phyloP scores from a whole-genome alignment of 768 basidiomycete species.

The Sporobolomyces pararoseus region DNA sequence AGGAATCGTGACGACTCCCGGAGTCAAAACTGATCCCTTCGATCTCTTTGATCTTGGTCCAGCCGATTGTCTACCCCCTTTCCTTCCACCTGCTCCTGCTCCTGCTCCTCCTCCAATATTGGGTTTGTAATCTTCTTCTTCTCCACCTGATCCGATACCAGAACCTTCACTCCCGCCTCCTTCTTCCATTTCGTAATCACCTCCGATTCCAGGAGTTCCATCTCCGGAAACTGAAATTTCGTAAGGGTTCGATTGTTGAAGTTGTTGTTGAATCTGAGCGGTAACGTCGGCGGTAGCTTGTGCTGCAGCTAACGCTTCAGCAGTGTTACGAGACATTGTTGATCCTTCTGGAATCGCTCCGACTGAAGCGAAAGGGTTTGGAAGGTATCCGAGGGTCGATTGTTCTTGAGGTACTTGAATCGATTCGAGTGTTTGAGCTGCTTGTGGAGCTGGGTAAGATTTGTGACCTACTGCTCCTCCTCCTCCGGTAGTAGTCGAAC shows the following conservation, averaged over 20 bases:
- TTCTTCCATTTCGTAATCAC: slow-evolving; percentile 54
- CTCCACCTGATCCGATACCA: slow-evolving; percentile 14
- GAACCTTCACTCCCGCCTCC: slow-evolving; percentile 4
- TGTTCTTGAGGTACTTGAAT: neutral
- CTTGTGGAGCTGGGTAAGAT: neutral
- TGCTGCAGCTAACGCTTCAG: slow-evolving; percentile 55
- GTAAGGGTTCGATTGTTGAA: slow-evolving; percentile 44
- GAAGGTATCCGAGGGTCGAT: slow-evolving; percentile 16
- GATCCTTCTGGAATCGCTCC: slow-evolving; percentile 46
- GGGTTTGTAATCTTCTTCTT: slow-evolving; percentile 50
- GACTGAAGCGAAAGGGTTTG: slow-evolving; percentile 37
- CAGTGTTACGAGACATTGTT: slow-evolving; percentile 56
- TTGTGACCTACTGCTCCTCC: neutral
- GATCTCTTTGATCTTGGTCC: slow-evolving; percentile 64
- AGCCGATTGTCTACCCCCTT: slow-evolving; percentile 47
- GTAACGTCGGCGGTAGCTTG: slow-evolving; percentile 54
- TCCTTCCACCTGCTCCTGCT: slow-evolving; percentile 40
- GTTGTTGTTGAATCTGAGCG: slow-evolving; percentile 48
- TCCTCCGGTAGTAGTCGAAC: slow-evolving; percentile 9
- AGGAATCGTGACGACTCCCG: slow-evolving; percentile 61
- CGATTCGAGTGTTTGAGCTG: neutral
- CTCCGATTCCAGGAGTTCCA: slow-evolving; percentile 45
- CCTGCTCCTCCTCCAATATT: slow-evolving; percentile 29
- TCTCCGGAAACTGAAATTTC: slow-evolving; percentile 43
- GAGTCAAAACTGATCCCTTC: slow-evolving; percentile 67